phyloP scores from a whole-genome alignment of 768 basidiomycete genomes.

The Collybia sordida region DNA sequence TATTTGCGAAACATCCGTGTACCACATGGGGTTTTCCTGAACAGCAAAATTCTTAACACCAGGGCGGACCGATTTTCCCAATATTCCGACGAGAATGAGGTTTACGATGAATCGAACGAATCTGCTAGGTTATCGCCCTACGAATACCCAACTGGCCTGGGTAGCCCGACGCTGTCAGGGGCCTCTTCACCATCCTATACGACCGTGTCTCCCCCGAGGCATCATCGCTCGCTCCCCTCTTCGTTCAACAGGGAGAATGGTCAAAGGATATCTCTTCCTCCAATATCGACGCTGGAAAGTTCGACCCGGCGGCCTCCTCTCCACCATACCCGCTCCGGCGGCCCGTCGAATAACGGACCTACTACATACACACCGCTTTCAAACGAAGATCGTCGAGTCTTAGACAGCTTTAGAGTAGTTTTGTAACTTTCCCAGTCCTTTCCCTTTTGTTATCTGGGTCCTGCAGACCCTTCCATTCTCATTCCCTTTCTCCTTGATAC shows the following conservation, averaged over 20 bases:
- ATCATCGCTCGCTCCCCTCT: slow-evolving; percentile 7
- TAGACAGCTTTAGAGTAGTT: slow-evolving; percentile 55
- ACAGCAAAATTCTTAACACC: slow-evolving; percentile 54
- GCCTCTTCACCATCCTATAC: slow-evolving; percentile 16
- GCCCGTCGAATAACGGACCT: slow-evolving; percentile 9
- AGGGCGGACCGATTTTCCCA: slow-evolving; percentile 43
- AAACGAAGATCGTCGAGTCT: slow-evolving; percentile 57
- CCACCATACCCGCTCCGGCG: slow-evolving; percentile 26
- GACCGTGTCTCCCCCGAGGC: slow-evolving; percentile 10
- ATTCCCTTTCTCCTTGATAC: too few relatives aligned
- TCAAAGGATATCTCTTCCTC: slow-evolving; percentile 17
- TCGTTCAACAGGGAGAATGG: slow-evolving; percentile 4
- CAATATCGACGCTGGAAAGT: slow-evolving; percentile 11
- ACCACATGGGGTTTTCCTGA: slow-evolving; percentile 71
- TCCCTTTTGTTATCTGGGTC: too few relatives aligned
- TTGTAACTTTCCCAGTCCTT: slow-evolving; percentile 26
- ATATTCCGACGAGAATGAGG: slow-evolving; percentile 45
- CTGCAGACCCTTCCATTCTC: too few relatives aligned
- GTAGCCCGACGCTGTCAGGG: slow-evolving; percentile 7
- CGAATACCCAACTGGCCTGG: slow-evolving; percentile 15
- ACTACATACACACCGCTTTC: slow-evolving; percentile 41
- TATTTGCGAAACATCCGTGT: slow-evolving; percentile 68
- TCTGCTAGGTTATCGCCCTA: slow-evolving; percentile 16
- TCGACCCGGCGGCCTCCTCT: slow-evolving; percentile 7
- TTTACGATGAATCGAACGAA: slow-evolving; percentile 29